phyloP scores from a whole-genome alignment of 768 basidiomycete species.

The Xerocomellus dryophilus region DNA sequence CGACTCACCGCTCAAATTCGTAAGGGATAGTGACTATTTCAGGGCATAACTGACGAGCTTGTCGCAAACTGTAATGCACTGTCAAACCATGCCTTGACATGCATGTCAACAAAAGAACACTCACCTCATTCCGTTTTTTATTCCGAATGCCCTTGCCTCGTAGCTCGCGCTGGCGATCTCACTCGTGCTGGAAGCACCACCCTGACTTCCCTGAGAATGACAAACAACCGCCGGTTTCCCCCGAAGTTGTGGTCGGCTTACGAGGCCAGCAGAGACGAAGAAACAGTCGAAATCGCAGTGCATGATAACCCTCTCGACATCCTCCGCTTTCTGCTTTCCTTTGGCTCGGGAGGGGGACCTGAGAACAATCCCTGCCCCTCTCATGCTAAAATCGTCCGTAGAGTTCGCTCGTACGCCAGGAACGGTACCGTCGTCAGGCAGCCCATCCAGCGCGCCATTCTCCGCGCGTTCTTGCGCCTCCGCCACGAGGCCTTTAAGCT shows the following conservation, averaged over 20 bases:
- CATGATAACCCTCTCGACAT: slow-evolving; percentile 69
- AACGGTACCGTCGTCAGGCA: not conserved
- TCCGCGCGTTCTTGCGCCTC: slow-evolving; percentile 77
- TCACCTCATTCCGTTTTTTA: slow-evolving; percentile 94
- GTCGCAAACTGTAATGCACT: slow-evolving; percentile 56
- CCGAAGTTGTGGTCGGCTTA: slow-evolving; percentile 73
- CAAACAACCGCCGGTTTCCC: slow-evolving; percentile 94
- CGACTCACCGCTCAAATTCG: slow-evolving; percentile 77
- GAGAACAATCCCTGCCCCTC: slow-evolving; percentile 47
- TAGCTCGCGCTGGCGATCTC: slow-evolving; percentile 96
- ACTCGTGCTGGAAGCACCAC: slow-evolving; percentile 77
- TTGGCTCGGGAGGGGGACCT: slow-evolving; percentile 48
- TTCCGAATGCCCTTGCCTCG: slow-evolving; percentile 83
- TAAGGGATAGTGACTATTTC: slow-evolving; percentile 78
- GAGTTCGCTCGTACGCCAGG: not conserved
- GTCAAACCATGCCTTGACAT: not conserved
- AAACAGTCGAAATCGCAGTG: slow-evolving; percentile 97
- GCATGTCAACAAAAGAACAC: slow-evolving; percentile 14
- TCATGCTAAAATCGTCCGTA: slow-evolving; percentile 45
- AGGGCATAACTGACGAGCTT: slow-evolving; percentile 75
- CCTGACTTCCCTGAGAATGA: slow-evolving; percentile 80
- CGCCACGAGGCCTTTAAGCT: slow-evolving; percentile 74
- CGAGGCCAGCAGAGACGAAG: slow-evolving; percentile 90
- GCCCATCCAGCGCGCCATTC: slow-evolving; percentile 21
- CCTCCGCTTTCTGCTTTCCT: slow-evolving; percentile 50